These are phyloP conservation scores for Desmodesmus armatus DNA, from an alignment of 139 green algal species.

Conservation along the genomic window DNA sequence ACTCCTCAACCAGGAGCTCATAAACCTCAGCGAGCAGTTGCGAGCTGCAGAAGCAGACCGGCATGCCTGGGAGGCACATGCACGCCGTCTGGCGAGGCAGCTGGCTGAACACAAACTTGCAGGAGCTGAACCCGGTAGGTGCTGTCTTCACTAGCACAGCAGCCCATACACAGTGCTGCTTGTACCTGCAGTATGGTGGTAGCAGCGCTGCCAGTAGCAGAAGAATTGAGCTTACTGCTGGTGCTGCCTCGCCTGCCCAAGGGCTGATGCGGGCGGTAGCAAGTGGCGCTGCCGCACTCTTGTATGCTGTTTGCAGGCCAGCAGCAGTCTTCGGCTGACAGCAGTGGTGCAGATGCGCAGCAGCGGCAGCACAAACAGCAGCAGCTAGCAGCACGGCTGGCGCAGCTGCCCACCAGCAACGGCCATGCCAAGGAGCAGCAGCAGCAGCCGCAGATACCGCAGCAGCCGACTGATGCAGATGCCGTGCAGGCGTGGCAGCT, in stretches of 20 bases:
- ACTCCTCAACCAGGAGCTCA: constrained; percentile 56
- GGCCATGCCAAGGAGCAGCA: constrained; percentile 8
- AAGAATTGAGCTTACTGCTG: not conserved
- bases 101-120: constrained; percentile 47
- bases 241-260: too few species aligned
- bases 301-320: constrained; percentile 15
- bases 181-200: too few species aligned
- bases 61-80: constrained; percentile 59
- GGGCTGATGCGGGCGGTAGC: too few species aligned
- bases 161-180: not conserved
- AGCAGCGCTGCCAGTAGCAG: constrained; percentile 12
- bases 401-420: constrained; percentile 9
- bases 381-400: not conserved
- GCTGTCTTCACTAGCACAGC: not conserved
- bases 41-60: constrained; percentile 49
- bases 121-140: not conserved
- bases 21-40: constrained; percentile 34
- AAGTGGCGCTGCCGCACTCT: not conserved
- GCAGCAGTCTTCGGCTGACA: not conserved
- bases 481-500: not conserved
- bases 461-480: constrained; percentile 12
- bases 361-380: constrained; percentile 5
- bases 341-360: not conserved
- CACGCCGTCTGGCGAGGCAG: constrained; percentile 42
- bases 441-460: not conserved